phyloP scores from a whole-genome alignment of 805 yeast genomes.

The Pichia phayaonensis region DNA sequence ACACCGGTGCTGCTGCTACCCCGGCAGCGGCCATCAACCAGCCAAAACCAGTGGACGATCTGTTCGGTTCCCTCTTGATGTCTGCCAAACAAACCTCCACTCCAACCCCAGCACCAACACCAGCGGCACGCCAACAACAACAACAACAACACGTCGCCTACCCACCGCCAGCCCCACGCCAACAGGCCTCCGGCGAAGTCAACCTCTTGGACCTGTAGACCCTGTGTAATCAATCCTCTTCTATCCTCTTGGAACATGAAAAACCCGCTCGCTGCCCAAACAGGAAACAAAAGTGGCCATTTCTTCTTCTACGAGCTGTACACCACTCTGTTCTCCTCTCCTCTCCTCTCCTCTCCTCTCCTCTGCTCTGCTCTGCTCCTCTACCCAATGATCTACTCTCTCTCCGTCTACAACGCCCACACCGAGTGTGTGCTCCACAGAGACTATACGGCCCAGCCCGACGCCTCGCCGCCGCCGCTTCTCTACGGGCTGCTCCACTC shows the following conservation, averaged over 20 bases:
- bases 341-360: too few species aligned
- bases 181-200: neutral
- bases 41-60: constrained; percentile 16
- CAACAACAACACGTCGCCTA: neutral
- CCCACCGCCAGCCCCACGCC: neutral
- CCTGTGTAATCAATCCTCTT: neutral
- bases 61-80: neutral
- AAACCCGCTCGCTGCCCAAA: neutral
- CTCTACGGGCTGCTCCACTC: constrained; percentile 83
- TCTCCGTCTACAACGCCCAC: neutral
- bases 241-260: neutral
- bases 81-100: neutral
- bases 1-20: constrained; percentile 3
- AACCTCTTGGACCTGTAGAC: neutral
- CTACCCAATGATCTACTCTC: neutral
- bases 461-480: constrained; percentile 25
- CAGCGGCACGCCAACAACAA: neutral
- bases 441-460: constrained; percentile 37
- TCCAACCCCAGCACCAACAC: neutral
- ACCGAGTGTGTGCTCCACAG: constrained; percentile 76
- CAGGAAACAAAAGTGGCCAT: too few species aligned
- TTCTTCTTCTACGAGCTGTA: too few species aligned
- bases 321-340: too few species aligned
- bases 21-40: constrained; percentile 19
- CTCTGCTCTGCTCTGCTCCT: too few species aligned